These are phyloP conservation scores for Ceratobasidium theobromae DNA, from an alignment of 1,284 basidiomycete species.

Conservation along the genomic window DNA sequence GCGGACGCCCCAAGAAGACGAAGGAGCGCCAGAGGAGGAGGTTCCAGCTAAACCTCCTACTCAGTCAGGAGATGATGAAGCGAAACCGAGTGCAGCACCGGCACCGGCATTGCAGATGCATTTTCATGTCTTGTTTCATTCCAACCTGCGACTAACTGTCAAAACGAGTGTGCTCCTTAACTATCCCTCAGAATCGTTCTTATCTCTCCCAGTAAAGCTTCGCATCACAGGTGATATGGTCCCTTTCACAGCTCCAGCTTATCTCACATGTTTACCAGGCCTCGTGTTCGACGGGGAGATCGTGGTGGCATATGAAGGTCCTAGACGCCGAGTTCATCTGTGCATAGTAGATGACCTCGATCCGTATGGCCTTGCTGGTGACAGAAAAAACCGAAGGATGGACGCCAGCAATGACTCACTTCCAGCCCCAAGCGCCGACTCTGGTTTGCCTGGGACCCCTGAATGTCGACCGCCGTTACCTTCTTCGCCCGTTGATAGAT, in stretches of 20 bases:
- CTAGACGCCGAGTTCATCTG: constrained; percentile 75
- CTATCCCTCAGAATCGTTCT: constrained; percentile 92
- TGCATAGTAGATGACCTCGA: constrained; percentile 86
- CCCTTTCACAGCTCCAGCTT: neutral
- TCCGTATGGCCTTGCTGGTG: constrained; percentile 68
- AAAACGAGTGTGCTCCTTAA: constrained; percentile 95
- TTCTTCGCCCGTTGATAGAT: constrained; percentile 27
- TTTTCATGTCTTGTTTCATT: constrained; percentile 71
- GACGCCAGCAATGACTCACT: constrained; percentile 43
- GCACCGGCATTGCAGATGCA: constrained; percentile 67
- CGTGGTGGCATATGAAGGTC: constrained; percentile 88
- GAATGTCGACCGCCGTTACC: constrained; percentile 13
- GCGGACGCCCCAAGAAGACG: neutral
- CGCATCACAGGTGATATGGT: constrained; percentile 63
- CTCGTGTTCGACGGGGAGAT: constrained; percentile 85
- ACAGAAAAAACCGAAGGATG: constrained; percentile 49
- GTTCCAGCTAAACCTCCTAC: neutral
- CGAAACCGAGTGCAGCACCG: neutral
- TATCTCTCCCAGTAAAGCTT: constrained; percentile 92
- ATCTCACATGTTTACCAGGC: constrained; percentile 41
- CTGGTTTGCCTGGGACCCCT: constrained; percentile 23
- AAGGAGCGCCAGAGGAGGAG: constrained; percentile 1
- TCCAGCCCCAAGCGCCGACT: constrained; percentile 41
- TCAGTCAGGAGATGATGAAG: neutral
- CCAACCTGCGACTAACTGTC: constrained; percentile 77